These are phyloP conservation scores for Coniochaeta pulveracea DNA, from an alignment of 2,329 filamentous ascomycete species.

Conservation along the genomic window DNA sequence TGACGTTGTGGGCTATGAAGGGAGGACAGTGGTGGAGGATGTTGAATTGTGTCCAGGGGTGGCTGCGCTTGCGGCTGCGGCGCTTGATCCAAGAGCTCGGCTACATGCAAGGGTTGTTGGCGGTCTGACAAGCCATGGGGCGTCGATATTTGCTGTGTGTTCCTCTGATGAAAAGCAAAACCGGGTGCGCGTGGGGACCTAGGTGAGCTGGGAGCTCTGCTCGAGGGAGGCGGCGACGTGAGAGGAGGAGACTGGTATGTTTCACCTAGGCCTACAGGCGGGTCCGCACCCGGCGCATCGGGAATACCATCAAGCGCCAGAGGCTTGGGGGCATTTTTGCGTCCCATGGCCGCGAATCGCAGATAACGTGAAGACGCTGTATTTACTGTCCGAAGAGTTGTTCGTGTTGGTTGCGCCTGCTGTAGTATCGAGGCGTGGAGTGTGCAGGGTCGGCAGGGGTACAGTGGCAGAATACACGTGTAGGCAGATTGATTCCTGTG, in stretches of 20 bases:
- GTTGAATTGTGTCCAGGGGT: constrained; percentile 13
- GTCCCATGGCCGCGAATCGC: constrained; percentile 32
- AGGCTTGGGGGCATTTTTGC: constrained; percentile 47
- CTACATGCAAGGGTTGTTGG: constrained; percentile 16
- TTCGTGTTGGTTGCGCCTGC: constrained; percentile 8
- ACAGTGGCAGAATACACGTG: constrained; percentile 18
- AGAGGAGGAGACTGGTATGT: constrained; percentile 18
- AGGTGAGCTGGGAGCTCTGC: constrained; percentile 21
- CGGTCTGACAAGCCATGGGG: too few relatives aligned
- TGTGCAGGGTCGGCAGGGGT: too few relatives aligned
- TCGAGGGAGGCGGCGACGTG: constrained; percentile 23
- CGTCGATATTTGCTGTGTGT: constrained; percentile 12
- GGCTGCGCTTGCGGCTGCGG: constrained; percentile 13
- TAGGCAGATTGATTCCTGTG: constrained; percentile 23
- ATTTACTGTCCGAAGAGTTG: constrained; percentile 15
- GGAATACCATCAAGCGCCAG: constrained; percentile 38
- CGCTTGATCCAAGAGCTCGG: constrained; percentile 18
- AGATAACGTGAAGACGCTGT: constrained; percentile 8
- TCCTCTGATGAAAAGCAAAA: constrained; percentile 31
- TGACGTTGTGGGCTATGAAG: constrained; percentile 10
- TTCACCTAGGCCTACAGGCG: constrained; percentile 18
- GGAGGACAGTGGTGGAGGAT: constrained; percentile 17
- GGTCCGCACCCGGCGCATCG: constrained; percentile 21
- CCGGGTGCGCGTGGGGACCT: constrained; percentile 31
- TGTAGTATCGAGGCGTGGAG: too few relatives aligned